Conservation (phyloP, 1,139 yeast species). For the Suhomyces ambrosiae region DNA sequence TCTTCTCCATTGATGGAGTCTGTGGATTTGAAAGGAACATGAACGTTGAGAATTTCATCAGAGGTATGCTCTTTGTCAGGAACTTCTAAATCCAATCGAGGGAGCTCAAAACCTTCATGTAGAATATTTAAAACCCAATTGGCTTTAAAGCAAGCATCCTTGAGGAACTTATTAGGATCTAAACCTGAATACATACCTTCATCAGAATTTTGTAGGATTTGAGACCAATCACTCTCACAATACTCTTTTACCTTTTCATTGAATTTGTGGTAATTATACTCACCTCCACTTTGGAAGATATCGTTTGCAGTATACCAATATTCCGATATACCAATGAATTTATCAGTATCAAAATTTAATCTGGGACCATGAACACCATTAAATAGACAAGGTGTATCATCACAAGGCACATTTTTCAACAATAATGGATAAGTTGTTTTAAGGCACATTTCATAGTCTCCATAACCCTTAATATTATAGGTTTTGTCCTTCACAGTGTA, state of each 20-base stretch:
- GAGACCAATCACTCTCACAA: constrained; percentile 68
- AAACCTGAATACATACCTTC: constrained; percentile 54
- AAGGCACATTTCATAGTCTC: constrained; percentile 68
- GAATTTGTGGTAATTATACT: constrained; percentile 63
- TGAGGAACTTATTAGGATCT: constrained; percentile 49
- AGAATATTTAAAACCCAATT: constrained; percentile 76
- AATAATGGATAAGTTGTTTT: constrained; percentile 70
- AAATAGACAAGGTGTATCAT: constrained; percentile 72
- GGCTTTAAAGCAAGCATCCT: constrained; percentile 78
- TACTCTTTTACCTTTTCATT: constrained; percentile 60
- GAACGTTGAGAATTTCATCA: constrained; percentile 32
- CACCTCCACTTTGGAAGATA: constrained; percentile 76
- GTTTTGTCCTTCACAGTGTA: constrained; percentile 45
- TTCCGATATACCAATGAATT: constrained; percentile 77
- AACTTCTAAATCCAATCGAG: constrained; percentile 59
- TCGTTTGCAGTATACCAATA: constrained; percentile 88
- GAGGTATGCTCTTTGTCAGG: constrained; percentile 21
- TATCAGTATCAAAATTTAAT: constrained; percentile 68
- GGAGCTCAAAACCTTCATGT: constrained; percentile 79
- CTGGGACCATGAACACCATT: constrained; percentile 81
- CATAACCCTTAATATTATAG: constrained; percentile 61
- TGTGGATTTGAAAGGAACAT: constrained; percentile 63
- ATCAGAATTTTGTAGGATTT: constrained; percentile 49
- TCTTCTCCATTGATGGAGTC: constrained; percentile 61
- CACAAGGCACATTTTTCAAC: constrained; percentile 71